Base-by-base conservation (phyloP, 1,284 basidiomycete species). In the Apiotrichum siamense region DNA sequence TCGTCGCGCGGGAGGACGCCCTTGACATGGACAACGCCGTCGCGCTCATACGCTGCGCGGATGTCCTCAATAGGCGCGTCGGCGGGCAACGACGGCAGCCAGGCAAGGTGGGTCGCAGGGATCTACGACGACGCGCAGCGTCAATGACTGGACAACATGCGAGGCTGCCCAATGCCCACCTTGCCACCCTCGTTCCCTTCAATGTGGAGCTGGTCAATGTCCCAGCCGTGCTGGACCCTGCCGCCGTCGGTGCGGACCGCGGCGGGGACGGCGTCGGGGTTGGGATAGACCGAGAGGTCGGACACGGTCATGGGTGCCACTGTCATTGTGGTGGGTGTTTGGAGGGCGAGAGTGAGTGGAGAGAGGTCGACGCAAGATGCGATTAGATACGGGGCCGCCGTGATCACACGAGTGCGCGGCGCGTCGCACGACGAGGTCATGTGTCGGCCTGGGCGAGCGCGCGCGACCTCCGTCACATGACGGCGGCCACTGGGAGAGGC, bases 181-280 rank as follows among this genome's bases (percentile, higher is more conserved):
- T 13, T 31, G 2, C 55, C 50, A 13, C 55, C 55, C n/a, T 52
- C 50, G 37, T 57, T 57, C 10, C 55, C 50, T 48, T 57, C 50
- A 15, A 57, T 43, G 20, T 32, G 2, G 21, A 54, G 48, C 24
- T 18, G 7, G 44, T 50, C 52, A 17, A 54, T 40, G 36, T 50
- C 38, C 52, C 52, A 54, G 1, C 29, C 36, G 24, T n/a, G 26
- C 20, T 21, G n/a, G 3, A 23, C 20, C 18, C 52, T 44, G 1
- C n/a, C 29, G 24, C 52, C 52, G 44, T 47, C 52, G 3, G 10
- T 24, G 24, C 52, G 52, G n/a, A 50, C 23, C 7, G 24, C 24
- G 32, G 44, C 9, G n/a, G 48, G 44, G 12, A 49, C 21, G 24
- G 25, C 29, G 20, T 15, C 24, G 13, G 52, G 52, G 44, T 47